Evolutionary conservation across 805 yeast species (phyloP).

Genomic region (Tanozyma kutaoensis): DNA sequence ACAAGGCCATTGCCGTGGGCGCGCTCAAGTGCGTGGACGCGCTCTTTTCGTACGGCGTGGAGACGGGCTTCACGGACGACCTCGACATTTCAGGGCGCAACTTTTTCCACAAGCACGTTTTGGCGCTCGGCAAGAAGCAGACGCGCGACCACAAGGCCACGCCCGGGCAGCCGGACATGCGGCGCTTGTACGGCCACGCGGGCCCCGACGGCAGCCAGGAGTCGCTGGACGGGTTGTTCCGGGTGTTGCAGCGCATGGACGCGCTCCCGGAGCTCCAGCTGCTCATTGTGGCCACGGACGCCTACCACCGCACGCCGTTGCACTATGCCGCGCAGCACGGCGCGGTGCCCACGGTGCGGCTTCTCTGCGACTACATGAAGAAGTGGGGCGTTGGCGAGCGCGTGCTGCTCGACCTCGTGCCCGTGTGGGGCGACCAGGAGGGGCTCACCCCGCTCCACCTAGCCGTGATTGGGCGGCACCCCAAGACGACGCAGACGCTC

Average conservation of each 20-base stretch:
- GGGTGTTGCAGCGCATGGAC: slow-evolving; percentile 40
- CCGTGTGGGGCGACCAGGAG: slow-evolving; percentile 68
- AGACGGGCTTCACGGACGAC: slow-evolving; percentile 17
- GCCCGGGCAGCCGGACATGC: slow-evolving; percentile 18
- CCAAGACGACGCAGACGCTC: slow-evolving; percentile 53
- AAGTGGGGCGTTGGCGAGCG: slow-evolving; percentile 48
- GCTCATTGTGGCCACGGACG: slow-evolving; percentile 52
- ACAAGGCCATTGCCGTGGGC: slow-evolving; percentile 47
- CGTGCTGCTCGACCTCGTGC: slow-evolving; percentile 39
- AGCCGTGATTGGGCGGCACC: slow-evolving; percentile 75
- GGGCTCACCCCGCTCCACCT: slow-evolving; percentile 70
- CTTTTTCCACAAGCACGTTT: slow-evolving; percentile 73
- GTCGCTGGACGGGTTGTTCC: slow-evolving; percentile 43
- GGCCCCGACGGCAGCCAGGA: slow-evolving; percentile 41
- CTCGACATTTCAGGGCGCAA: slow-evolving; percentile 72
- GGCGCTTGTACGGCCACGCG: slow-evolving; percentile 12
- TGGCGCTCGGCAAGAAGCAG: slow-evolving; percentile 60
- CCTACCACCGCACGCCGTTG: slow-evolving; percentile 69
- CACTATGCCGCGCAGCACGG: slow-evolving; percentile 90
- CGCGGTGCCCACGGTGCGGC: slow-evolving; percentile 42
- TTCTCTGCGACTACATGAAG: slow-evolving; percentile 30
- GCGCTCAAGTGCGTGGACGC: slow-evolving; percentile 44
- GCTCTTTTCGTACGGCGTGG: slow-evolving; percentile 24
- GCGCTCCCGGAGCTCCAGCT: slow-evolving; percentile 4
- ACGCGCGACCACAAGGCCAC: slow-evolving; percentile 13